Percentiles rank a stretch among this genome's conserved stretches.
Evolutionary conservation across 352 stramenopile genomes (phyloP).

Genomic region (Phytophthora cactorum): DNA sequence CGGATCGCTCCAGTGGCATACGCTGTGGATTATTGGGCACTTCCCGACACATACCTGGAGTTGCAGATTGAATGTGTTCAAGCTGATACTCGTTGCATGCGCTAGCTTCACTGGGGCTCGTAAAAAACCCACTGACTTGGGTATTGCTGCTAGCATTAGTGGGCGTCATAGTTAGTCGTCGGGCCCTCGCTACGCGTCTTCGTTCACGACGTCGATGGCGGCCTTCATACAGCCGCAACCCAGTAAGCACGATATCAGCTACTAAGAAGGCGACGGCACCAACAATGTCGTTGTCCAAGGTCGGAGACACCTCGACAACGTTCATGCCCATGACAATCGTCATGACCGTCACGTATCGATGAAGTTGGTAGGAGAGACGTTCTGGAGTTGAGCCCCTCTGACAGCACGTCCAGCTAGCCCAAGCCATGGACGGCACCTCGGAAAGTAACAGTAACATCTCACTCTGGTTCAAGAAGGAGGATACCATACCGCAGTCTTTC

Average conservation of each 20-base stretch:
- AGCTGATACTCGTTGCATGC: not conserved
- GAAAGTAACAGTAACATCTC: slow-evolving; percentile 31
- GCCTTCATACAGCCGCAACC: slow-evolving; percentile 26
- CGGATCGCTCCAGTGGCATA: slow-evolving; percentile 9
- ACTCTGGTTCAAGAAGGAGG: slow-evolving; percentile 40
- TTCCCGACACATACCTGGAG: slow-evolving; percentile 15
- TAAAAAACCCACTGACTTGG: slow-evolving; percentile 9
- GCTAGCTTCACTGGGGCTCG: not conserved
- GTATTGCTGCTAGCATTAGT: slow-evolving; percentile 7
- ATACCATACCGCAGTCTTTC: slow-evolving; percentile 43
- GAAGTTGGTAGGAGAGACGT: slow-evolving; percentile 35
- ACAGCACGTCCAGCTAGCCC: slow-evolving; percentile 37
- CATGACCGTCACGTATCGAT: slow-evolving; percentile 38
- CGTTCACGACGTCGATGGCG: slow-evolving; percentile 16
- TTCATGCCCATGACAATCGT: slow-evolving; percentile 44
- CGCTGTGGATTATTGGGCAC: slow-evolving; percentile 3
- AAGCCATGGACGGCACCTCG: slow-evolving; percentile 37
- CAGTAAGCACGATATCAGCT: slow-evolving; percentile 34
- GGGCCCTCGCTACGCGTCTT: slow-evolving; percentile 10
- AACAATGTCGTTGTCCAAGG: slow-evolving; percentile 33
- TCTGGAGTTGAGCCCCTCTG: slow-evolving; percentile 29
- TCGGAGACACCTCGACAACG: slow-evolving; percentile 24
- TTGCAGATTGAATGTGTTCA: not conserved
- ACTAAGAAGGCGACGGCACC: slow-evolving; percentile 38
- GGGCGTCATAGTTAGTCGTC: slow-evolving; percentile 23